Percentiles rank a stretch among this genome's conserved stretches.
These are phyloP conservation scores for Pseudozyma hubeiensis DNA, from an alignment of 1,284 basidiomycete species.

Conservation along the genomic window DNA sequence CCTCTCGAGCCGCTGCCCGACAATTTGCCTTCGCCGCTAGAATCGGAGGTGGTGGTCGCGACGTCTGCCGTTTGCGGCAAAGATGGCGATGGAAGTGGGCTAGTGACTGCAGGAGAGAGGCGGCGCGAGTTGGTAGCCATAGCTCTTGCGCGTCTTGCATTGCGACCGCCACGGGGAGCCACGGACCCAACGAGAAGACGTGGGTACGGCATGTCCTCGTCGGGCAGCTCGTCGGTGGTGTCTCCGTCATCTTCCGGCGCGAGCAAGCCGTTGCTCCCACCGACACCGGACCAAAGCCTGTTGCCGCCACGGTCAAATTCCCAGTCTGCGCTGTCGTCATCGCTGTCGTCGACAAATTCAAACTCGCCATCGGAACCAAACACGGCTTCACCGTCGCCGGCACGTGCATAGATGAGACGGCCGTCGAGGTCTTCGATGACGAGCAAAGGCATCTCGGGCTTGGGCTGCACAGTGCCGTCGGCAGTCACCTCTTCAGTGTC, in stretches of 20 bases:
- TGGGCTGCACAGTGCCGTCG: constrained; percentile 17
- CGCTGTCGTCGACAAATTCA: constrained; percentile 66
- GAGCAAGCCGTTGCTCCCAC: constrained; percentile 23
- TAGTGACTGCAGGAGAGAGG: constrained; percentile 52
- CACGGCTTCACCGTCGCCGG: constrained; percentile 67
- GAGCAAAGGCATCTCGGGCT: constrained; percentile 62
- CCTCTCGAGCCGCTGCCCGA: constrained; percentile 20
- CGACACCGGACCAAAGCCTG: constrained; percentile 22
- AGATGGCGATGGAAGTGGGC: constrained; percentile 44
- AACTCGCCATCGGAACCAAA: constrained; percentile 69
- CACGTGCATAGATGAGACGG: constrained; percentile 66
- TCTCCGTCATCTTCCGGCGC: constrained; percentile 63
- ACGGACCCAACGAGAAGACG: constrained; percentile 66
- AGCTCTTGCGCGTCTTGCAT: constrained; percentile 62
- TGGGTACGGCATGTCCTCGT: constrained; percentile 68
- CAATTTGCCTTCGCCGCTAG: constrained; percentile 23
- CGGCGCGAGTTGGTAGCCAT: constrained; percentile 62
- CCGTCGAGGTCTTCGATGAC: constrained; percentile 68
- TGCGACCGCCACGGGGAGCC: constrained; percentile 63
- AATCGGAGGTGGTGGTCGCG: constrained; percentile 11
- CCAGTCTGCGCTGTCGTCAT: constrained; percentile 60
- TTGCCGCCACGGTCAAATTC: constrained; percentile 46
- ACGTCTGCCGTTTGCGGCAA: constrained; percentile 18
- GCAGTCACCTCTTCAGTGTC: constrained; percentile 13
- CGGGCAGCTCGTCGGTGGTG: constrained; percentile 67